phyloP scores from a whole-genome alignment of 2,329 filamentous ascomycete species.

The Paracoccidioides brasiliensis region DNA sequence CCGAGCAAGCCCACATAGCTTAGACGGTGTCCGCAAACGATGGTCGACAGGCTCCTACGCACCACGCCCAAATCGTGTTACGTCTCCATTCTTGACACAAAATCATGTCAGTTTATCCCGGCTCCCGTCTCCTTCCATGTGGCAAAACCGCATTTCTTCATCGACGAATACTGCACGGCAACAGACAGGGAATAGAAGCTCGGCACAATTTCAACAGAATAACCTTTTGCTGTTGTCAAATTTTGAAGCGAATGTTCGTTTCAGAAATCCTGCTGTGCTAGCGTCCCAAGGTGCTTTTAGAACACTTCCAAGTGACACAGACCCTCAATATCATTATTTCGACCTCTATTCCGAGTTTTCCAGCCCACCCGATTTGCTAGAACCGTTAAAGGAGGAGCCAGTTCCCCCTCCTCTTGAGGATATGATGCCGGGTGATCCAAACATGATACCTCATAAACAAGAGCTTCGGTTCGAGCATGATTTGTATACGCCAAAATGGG shows the following conservation, averaged over 20 bases:
- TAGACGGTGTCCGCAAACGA: constrained; percentile 56
- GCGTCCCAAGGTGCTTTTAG: constrained; percentile 62
- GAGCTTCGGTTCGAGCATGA: constrained; percentile 68
- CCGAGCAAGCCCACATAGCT: constrained; percentile 56
- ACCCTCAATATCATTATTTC: constrained; percentile 43
- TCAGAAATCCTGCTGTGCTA: constrained; percentile 44
- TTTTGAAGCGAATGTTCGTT: constrained; percentile 35
- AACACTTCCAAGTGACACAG: constrained; percentile 62
- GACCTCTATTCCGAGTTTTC: constrained; percentile 59
- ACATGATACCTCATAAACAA: constrained; percentile 65
- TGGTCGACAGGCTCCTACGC: constrained; percentile 68
- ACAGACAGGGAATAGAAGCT: background rate
- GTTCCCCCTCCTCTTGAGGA: constrained; percentile 63
- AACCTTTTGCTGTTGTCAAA: constrained; percentile 34
- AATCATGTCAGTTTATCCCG: background rate
- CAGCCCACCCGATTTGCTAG: constrained; percentile 64
- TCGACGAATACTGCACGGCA: background rate
- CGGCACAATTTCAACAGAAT: constrained; percentile 6
- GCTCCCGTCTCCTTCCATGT: constrained; percentile 5
- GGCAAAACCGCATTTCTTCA: background rate
- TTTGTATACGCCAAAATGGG: constrained; percentile 71
- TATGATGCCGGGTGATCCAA: constrained; percentile 65
- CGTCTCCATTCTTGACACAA: constrained; percentile 2
- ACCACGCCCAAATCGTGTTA: constrained; percentile 38
- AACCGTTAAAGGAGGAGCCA: constrained; percentile 60